Evolutionary conservation across 805 yeast species (phyloP), one percentile per base, ranked within the genome.

Genomic region (Sugiyamaella lignohabitans): DNA sequence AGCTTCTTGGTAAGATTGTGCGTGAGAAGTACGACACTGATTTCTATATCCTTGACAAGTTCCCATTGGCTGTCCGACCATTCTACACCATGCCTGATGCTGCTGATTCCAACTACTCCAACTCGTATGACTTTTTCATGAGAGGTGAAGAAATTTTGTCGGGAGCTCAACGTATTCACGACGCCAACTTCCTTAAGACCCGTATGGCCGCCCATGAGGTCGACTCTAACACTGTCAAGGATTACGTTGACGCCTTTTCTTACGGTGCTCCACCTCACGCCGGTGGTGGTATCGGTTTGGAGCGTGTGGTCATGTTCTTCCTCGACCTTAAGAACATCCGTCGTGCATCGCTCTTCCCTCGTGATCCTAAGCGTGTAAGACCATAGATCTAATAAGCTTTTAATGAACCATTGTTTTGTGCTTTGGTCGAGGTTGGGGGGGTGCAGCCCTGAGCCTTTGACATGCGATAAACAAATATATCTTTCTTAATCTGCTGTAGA

Each of bases 81-180:
- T 93, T 93, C 79, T 93, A 93, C 78, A 93, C 99, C 42, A 93
- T 93, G 98, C 98, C 98, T 53, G 96, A 88, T 66, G 76, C 98
- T 17, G 83, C 80, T 61, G 89, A 93, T 71, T 80, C 95, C 54
- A 76, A 83, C 59, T 89, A 89, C 73, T 89, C 98, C 54, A 93
- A 93, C 79, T 91, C 98, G 18, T 93, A 91, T 66, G 98, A 93
- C 73, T 93, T 93, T 82, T 93, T 93, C 78, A 93, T 93, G 98
- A 84, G 98, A 74, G 99, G 99, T 65, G 98, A 93, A 73, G 99
- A 93, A 72, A 93, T 93, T 60, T 73, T 93, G 58, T 87, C 96
- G n/a, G 99, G 99, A 61, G 99, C 98, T 49, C 99, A 93, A 74
- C 96, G 99, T 79, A 79, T 93, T 59, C 99, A 93, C 66, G 98